phyloP scores from a whole-genome alignment of 805 yeast genomes.

The Kodamaea kaohsiungensis region DNA sequence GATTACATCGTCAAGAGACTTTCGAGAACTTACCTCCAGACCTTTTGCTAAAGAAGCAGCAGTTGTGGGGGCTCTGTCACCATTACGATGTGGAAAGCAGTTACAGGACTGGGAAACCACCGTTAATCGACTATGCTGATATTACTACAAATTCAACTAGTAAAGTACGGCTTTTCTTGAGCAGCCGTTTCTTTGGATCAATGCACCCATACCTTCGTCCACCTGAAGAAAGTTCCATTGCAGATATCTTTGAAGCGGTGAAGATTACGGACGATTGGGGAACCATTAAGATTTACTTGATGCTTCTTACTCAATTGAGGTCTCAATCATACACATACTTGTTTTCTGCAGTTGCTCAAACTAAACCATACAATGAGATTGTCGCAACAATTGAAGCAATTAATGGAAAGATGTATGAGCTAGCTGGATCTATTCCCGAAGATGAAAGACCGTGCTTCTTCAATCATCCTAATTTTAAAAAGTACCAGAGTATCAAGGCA shows the following conservation, averaged over 20 bases:
- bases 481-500: background rate
- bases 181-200: background rate
- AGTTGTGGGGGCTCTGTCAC: constrained; percentile 40
- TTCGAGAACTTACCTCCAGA: constrained; percentile 21
- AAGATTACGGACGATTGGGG: background rate
- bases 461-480: constrained; percentile 32
- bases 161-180: background rate
- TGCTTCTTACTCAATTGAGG: constrained; percentile 27
- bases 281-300: constrained; percentile 6
- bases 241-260: background rate
- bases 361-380: constrained; percentile 20
- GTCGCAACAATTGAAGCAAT: constrained; percentile 23
- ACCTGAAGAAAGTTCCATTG: background rate
- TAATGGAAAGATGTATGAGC: constrained; percentile 29
- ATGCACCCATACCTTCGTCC: background rate
- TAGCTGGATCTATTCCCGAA: constrained; percentile 21
- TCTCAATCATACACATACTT: constrained; percentile 29
- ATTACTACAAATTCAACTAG: constrained; percentile 17
- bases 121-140: constrained; percentile 34
- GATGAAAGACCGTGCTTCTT: constrained; percentile 30
- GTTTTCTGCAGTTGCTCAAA: constrained; percentile 31
- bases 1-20: constrained; percentile 39
- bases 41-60: constrained; percentile 25
- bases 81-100: constrained; percentile 39
- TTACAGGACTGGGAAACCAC: constrained; percentile 42